phyloP scores from a whole-genome alignment of 257 asterid species.

The Jacaranda copaia region DNA sequence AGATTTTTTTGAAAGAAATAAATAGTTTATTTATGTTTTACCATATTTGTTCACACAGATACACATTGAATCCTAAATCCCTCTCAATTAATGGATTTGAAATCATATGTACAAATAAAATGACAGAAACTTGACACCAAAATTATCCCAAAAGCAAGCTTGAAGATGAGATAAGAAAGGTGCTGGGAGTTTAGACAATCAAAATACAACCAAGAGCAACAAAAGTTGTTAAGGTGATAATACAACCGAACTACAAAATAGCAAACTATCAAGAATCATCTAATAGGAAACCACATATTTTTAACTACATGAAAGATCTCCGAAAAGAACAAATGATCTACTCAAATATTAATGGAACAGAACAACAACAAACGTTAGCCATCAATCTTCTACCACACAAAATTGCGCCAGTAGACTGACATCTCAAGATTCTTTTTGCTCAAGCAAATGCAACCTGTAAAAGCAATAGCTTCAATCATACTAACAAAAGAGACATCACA shows the following conservation, averaged over 20 bases:
- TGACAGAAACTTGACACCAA: not conserved
- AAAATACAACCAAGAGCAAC: not conserved
- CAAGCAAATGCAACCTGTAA: constrained; percentile 84
- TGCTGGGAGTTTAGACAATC: not conserved
- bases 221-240: not conserved
- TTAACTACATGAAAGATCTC: not conserved
- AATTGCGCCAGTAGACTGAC: constrained; percentile 79
- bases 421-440: constrained; percentile 64
- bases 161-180: constrained; percentile 17
- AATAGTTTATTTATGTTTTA: not conserved
- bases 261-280: not conserved
- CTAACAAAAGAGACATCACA: not conserved
- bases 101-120: not conserved
- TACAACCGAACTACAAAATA: constrained; percentile 13
- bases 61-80: not conserved
- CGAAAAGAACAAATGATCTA: not conserved
- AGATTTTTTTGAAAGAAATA: not conserved
- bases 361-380: constrained; percentile 74
- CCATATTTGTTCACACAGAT: not conserved
- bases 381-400: constrained; percentile 91
- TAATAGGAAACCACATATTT: not conserved
- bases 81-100: not conserved
- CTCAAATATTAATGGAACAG: not conserved
- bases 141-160: not conserved
- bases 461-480: constrained; percentile 29